These are phyloP conservation scores for Neofusicoccum kwambonambiense DNA, from an alignment of 2,329 filamentous ascomycete genomes.

Conservation along the genomic window DNA sequence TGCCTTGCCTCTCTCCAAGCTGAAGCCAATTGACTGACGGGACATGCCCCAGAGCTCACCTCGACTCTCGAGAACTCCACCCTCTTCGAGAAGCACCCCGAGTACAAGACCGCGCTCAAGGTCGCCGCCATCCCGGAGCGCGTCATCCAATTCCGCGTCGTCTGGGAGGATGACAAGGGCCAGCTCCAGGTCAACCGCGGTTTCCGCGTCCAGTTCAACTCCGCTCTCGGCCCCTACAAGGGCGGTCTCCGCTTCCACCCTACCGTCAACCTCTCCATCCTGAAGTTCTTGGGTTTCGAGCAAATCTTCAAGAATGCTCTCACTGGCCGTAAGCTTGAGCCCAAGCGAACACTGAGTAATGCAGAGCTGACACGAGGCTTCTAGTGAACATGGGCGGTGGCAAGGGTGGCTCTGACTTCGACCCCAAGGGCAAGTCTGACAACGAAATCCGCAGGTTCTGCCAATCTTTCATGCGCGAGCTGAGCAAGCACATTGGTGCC, in stretches of 20 bases:
- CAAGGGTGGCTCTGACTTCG: conserved; percentile 97
- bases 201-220: conserved; percentile 98
- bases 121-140: conserved; percentile 91
- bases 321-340: conserved; percentile 69
- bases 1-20: neutral
- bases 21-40: neutral
- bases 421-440: conserved; percentile 98
- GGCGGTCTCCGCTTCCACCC: conserved; percentile 95
- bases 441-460: conserved; percentile 98
- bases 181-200: conserved; percentile 88
- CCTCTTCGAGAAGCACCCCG: conserved; percentile 90
- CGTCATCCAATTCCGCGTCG: conserved; percentile 93
- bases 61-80: conserved; percentile 91
- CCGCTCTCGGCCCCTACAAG: conserved; percentile 95
- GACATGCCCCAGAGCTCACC: conserved; percentile 71
- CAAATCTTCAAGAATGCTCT: conserved; percentile 99
- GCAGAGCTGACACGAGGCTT: conserved; percentile 8
- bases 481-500: conserved; percentile 92
- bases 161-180: conserved; percentile 94
- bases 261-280: conserved; percentile 70
- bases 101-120: conserved; percentile 87
- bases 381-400: conserved; percentile 90
- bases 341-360: too few species aligned
- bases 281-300: conserved; percentile 99
- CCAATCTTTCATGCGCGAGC: conserved; percentile 91